Conservation (phyloP, 148 eudicot species). For the Rhododendron griersonianum region DNA sequence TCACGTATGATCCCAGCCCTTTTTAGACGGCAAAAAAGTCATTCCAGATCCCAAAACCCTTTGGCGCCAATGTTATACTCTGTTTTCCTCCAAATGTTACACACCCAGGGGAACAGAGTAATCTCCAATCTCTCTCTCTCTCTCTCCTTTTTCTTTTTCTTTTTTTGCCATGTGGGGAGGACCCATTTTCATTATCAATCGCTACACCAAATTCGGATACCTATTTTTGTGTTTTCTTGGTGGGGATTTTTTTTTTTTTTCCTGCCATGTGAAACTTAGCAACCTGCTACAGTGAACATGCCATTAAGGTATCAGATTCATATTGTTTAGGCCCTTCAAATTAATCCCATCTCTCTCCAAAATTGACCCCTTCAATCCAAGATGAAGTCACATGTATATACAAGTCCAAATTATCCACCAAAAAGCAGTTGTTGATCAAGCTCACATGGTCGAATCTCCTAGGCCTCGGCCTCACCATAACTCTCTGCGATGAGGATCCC, state of each 20-base stretch:
- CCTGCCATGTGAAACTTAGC: constrained; percentile 50
- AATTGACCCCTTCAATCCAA: constrained; percentile 42
- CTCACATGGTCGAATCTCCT: constrained; percentile 60
- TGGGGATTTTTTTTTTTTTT: neutral
- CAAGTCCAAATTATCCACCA: constrained; percentile 33
- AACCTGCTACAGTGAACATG: constrained; percentile 76
- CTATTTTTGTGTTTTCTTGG: neutral
- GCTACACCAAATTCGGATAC: neutral
- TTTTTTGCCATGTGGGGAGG: neutral
- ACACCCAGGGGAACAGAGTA: too few relatives aligned
- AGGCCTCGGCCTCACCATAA: constrained; percentile 46
- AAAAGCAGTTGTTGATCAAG: constrained; percentile 37
- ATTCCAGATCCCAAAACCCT: too few relatives aligned
- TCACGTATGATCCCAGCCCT: too few relatives aligned
- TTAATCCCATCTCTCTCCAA: constrained; percentile 38
- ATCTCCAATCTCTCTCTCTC: neutral
- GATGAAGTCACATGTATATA: constrained; percentile 44
- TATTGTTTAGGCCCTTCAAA: constrained; percentile 59
- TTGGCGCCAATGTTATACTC: too few relatives aligned
- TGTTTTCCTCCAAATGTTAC: too few relatives aligned
- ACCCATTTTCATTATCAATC: neutral
- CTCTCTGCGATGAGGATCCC: constrained; percentile 32
- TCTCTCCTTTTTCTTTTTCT: neutral
- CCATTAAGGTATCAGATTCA: constrained; percentile 70
- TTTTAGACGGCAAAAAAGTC: too few relatives aligned